Conservation (phyloP, 1,284 basidiomycete species). For the Kwoniella shivajii region DNA sequence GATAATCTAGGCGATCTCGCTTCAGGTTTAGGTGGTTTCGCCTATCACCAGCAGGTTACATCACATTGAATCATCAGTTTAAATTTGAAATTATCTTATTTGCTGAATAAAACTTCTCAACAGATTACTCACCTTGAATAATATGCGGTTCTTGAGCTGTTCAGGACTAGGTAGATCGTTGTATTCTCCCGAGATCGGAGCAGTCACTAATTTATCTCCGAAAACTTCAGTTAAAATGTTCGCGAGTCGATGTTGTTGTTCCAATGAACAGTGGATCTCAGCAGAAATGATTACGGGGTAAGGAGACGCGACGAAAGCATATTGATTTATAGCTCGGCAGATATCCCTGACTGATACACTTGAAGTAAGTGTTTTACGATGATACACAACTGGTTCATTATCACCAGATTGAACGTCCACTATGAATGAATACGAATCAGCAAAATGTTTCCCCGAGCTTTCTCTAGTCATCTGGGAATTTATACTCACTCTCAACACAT, state of each 20-base stretch:
- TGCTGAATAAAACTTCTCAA: background rate
- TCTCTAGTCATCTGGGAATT: background rate
- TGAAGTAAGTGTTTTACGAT: constrained; percentile 88
- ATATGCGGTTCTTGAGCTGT: constrained; percentile 73
- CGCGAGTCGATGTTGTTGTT: constrained; percentile 82
- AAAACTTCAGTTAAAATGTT: constrained; percentile 77
- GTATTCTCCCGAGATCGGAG: constrained; percentile 57
- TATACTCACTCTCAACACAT: constrained; percentile 79
- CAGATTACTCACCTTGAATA: constrained; percentile 70
- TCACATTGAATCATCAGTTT: background rate
- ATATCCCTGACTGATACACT: constrained; percentile 83
- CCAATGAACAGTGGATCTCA: constrained; percentile 82
- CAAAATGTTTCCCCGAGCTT: background rate
- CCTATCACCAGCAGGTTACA: constrained; percentile 15
- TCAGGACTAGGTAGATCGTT: constrained; percentile 78
- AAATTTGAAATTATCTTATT: background rate
- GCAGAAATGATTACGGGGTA: constrained; percentile 95
- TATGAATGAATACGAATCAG: constrained; percentile 46
- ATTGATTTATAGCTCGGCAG: constrained; percentile 83
- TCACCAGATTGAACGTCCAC: constrained; percentile 96
- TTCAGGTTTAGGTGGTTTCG: constrained; percentile 32
- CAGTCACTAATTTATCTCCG: constrained; percentile 71
- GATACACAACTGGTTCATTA: constrained; percentile 77
- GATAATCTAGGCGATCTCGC: constrained; percentile 14
- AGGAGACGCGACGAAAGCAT: constrained; percentile 89